These are phyloP conservation scores for Pseudoscleropodium purum DNA, from an alignment of 225 moss, liverwort and hornwort genomes.

Conservation along the genomic window DNA sequence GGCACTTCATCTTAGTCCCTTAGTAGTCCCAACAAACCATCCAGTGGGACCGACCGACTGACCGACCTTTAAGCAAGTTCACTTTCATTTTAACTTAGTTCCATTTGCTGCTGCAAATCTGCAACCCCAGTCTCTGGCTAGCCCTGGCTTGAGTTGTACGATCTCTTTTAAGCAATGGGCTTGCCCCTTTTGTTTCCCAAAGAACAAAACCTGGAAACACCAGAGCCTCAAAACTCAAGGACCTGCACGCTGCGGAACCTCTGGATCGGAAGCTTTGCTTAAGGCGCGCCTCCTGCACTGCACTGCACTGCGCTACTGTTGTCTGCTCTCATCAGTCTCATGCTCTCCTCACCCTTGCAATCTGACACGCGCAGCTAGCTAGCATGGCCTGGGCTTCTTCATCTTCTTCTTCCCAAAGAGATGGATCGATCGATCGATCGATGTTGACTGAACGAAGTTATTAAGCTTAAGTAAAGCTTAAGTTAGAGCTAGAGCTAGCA, in stretches of 20 bases:
- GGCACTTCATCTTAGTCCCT: neutral
- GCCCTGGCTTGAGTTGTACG: neutral
- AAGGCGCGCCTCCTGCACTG: neutral
- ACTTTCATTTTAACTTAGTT: neutral
- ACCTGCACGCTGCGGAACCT: neutral
- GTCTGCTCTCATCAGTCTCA: no score
- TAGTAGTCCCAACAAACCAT: no score
- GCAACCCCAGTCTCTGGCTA: neutral
- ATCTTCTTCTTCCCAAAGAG: neutral
- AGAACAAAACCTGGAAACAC: neutral
- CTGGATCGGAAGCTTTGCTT: neutral
- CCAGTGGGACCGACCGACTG: neutral
- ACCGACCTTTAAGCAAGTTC: neutral
- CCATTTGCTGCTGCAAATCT: neutral
- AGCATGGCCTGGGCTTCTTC: neutral
- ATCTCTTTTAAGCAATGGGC: neutral
- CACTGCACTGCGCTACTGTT: neutral
- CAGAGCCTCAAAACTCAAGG: neutral
- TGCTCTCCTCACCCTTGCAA: neutral
- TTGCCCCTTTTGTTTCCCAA: neutral
- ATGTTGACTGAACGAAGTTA: neutral
- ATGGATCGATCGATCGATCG: neutral
- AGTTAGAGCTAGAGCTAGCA: no score
- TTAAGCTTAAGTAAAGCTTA: neutral
- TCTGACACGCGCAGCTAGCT: neutral